These are phyloP conservation scores for Jatropha multifida DNA, from an alignment of 441 rosid species.

Conservation along the genomic window DNA sequence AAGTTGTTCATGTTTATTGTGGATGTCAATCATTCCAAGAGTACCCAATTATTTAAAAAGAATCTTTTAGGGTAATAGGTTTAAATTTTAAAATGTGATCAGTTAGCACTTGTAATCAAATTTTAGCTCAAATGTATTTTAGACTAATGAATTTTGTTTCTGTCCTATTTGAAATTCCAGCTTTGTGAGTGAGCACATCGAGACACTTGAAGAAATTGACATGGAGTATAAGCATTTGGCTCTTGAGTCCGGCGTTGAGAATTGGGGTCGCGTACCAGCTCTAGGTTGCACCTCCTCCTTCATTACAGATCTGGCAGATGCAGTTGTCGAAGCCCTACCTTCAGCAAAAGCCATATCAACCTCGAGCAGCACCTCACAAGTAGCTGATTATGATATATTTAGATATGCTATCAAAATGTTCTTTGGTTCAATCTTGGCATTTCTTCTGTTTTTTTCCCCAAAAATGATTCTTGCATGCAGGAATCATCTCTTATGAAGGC, in stretches of 20 bases:
- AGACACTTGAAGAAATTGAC: constrained; percentile 95
- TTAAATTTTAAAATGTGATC: background rate
- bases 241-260: constrained; percentile 79
- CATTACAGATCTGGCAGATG: constrained; percentile 89
- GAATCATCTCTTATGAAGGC: constrained; percentile 47
- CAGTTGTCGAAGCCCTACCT: constrained; percentile 89
- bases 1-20: background rate
- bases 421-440: constrained; percentile 78
- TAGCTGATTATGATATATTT: constrained; percentile 47
- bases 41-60: background rate
- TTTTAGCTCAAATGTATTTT: background rate
- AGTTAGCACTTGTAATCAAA: background rate
- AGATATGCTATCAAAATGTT: constrained; percentile 55
- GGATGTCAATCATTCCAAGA: background rate
- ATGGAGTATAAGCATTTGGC: constrained; percentile 90
- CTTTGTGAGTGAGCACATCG: constrained; percentile 96
- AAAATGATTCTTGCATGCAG: constrained; percentile 54
- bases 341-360: constrained; percentile 53
- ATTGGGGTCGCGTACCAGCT: constrained; percentile 96
- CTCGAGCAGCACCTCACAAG: constrained; percentile 35
- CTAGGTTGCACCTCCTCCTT: constrained; percentile 75
- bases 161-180: constrained; percentile 36
- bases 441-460: constrained; percentile 63
- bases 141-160: background rate
- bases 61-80: background rate